Percentiles rank a stretch among this genome's conserved stretches.
Evolutionary conservation across 192 early-diverging fungal genomes (phyloP).

Genomic region (Coemansia interrupta): DNA sequence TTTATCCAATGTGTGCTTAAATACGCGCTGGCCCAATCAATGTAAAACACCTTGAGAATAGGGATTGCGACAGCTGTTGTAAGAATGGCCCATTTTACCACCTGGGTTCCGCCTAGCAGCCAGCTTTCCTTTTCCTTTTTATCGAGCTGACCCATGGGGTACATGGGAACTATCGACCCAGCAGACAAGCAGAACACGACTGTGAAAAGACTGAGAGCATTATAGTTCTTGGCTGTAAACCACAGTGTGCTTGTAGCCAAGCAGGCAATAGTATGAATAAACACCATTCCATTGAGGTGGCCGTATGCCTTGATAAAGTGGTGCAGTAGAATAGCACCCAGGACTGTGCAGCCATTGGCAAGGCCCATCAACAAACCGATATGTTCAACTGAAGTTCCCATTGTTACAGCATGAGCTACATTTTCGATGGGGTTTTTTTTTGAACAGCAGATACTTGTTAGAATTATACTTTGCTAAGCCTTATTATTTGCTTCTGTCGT

Average conservation of each 20-base stretch:
- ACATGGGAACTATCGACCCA: constrained; percentile 51
- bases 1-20: constrained; percentile 37
- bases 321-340: constrained; percentile 45
- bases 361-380: constrained; percentile 46
- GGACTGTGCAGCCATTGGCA: constrained; percentile 40
- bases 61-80: constrained; percentile 50
- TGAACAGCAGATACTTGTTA: too few relatives aligned
- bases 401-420: constrained; percentile 47
- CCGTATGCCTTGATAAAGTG: constrained; percentile 48
- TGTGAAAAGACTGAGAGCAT: constrained; percentile 33
- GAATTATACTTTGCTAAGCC: too few relatives aligned
- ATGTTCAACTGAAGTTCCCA: constrained; percentile 43
- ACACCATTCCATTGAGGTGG: constrained; percentile 46
- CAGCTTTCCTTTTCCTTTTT: constrained; percentile 45
- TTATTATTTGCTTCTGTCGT: too few relatives aligned
- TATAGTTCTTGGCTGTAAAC: constrained; percentile 34
- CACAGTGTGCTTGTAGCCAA: constrained; percentile 28
- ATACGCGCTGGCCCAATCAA: constrained; percentile 41
- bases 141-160: constrained; percentile 44
- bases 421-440: not conserved
- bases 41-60: constrained; percentile 46
- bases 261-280: constrained; percentile 31
- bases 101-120: constrained; percentile 41
- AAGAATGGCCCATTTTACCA: constrained; percentile 44
- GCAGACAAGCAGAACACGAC: constrained; percentile 41